Percentiles rank a stretch among this genome's conserved stretches.
Conservation (phyloP, 2,329 filamentous ascomycete species). For the Tothia fuscella region DNA sequence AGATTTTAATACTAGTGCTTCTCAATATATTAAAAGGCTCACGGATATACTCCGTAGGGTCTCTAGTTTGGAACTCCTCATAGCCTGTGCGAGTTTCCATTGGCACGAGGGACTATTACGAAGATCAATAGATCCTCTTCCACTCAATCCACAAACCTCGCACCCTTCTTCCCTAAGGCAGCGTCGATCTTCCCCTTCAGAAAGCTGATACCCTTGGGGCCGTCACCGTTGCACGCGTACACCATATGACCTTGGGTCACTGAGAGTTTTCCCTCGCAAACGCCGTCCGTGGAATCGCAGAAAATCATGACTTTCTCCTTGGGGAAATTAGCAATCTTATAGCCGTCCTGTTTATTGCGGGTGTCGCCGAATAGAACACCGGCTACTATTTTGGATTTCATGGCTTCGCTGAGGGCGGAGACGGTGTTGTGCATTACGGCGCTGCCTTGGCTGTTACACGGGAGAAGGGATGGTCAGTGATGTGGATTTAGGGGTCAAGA, state of each 20-base stretch:
- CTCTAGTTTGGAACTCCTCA: too few relatives aligned
- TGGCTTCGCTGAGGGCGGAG: conserved; percentile 17
- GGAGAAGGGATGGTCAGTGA: conserved; percentile 18
- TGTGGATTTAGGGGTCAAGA: conserved; percentile 17
- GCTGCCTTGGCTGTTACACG: conserved; percentile 23
- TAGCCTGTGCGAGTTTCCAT: too few relatives aligned
- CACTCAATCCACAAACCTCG: too few relatives aligned
- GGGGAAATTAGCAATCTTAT: conserved; percentile 29
- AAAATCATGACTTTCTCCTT: conserved; percentile 34
- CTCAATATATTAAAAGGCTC: too few relatives aligned
- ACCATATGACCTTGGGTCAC: conserved; percentile 13
- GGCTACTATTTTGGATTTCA: conserved; percentile 23
- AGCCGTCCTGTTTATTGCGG: conserved; percentile 27
- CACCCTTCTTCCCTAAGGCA: neutral
- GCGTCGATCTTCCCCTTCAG: conserved; percentile 6
- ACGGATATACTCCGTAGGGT: too few relatives aligned
- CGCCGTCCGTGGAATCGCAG: conserved; percentile 38
- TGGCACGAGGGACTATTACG: too few relatives aligned
- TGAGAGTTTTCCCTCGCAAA: conserved; percentile 35
- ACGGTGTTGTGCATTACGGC: conserved; percentile 25
- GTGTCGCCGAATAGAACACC: conserved; percentile 37
- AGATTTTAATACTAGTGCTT: too few relatives aligned
- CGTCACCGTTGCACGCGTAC: conserved; percentile 6
- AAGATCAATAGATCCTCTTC: too few relatives aligned
- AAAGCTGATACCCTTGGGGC: neutral